A percentile compares a stretch with the other conserved stretches of the same genome.
These are phyloP conservation scores for Blastomyces gilchristii DNA, from an alignment of 2,329 filamentous ascomycete genomes.

Conservation along the genomic window DNA sequence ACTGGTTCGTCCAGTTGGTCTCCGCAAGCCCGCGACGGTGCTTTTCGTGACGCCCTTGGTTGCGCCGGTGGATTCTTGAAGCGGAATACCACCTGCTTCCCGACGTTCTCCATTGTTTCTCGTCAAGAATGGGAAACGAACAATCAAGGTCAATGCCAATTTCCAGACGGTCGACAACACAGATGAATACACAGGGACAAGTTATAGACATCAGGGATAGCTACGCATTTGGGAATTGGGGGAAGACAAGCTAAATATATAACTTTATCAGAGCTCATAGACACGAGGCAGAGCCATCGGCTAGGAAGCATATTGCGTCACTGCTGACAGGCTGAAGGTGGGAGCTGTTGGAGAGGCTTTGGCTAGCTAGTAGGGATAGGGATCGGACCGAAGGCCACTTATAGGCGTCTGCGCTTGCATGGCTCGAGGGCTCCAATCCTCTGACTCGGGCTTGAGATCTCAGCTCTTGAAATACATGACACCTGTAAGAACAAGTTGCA, in stretches of 20 bases:
- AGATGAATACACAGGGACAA: background rate
- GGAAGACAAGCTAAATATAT: background rate
- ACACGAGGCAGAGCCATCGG: background rate
- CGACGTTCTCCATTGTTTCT: background rate
- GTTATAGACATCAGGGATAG: too few species aligned
- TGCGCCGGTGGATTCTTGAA: constrained; percentile 10
- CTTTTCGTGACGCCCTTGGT: constrained; percentile 2
- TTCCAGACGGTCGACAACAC: background rate
- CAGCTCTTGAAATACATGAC: background rate
- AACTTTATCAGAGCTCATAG: background rate
- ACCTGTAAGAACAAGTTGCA: too few species aligned
- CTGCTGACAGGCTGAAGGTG: background rate
- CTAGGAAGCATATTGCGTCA: background rate
- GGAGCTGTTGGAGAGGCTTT: background rate
- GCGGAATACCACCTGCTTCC: constrained; percentile 17
- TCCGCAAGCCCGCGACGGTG: background rate
- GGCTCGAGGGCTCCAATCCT: background rate
- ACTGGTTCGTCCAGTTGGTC: constrained; percentile 12
- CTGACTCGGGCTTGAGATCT: background rate
- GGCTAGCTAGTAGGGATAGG: background rate
- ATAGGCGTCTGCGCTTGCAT: background rate
- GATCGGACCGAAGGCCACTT: background rate
- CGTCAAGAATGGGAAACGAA: background rate
- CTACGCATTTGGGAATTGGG: background rate
- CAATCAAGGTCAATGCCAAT: background rate